Conservation (phyloP, 768 basidiomycete species). For the Podaxis sp. region DNA sequence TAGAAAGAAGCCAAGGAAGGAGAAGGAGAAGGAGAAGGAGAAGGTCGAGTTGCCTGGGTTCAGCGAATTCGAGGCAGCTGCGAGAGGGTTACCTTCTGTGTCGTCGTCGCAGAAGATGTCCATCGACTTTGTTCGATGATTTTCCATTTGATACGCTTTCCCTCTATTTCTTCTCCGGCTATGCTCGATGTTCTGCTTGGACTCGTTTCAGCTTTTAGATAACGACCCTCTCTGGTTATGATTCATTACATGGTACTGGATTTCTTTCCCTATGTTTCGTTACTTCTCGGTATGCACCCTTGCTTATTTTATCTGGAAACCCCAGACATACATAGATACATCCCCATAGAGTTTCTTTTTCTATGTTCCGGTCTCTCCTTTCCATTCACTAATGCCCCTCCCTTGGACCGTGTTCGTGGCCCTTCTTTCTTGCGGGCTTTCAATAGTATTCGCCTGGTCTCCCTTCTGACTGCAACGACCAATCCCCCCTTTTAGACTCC, state of each 20-base stretch:
- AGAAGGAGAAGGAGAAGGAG: slow-evolving; percentile 16
- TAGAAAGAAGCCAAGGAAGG: slow-evolving; percentile 13
- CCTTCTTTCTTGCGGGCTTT: background rate
- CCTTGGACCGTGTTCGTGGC: background rate
- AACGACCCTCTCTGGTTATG: background rate
- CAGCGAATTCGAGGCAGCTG: slow-evolving; percentile 58
- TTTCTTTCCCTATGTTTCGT: background rate
- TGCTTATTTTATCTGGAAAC: slow-evolving; percentile 10
- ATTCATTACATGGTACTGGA: background rate
- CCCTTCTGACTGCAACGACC: background rate
- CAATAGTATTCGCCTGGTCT: background rate
- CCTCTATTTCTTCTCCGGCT: background rate
- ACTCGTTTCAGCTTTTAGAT: slow-evolving; percentile 5
- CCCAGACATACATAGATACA: slow-evolving; percentile 1
- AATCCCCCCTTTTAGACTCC: background rate
- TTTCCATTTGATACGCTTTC: background rate
- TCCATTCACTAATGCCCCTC: background rate
- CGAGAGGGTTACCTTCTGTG: slow-evolving; percentile 16
- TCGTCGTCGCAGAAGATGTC: slow-evolving; percentile 18
- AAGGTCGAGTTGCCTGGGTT: slow-evolving; percentile 59
- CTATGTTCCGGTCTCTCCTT: background rate
- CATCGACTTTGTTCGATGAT: slow-evolving; percentile 15
- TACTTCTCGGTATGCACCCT: background rate
- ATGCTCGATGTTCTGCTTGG: background rate
- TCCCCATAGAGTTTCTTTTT: slow-evolving; percentile 7